A percentile compares a stretch with the other conserved stretches of the same genome.
Conservation (phyloP, 805 yeast species). For the Yarrowia phangngaensis region DNA sequence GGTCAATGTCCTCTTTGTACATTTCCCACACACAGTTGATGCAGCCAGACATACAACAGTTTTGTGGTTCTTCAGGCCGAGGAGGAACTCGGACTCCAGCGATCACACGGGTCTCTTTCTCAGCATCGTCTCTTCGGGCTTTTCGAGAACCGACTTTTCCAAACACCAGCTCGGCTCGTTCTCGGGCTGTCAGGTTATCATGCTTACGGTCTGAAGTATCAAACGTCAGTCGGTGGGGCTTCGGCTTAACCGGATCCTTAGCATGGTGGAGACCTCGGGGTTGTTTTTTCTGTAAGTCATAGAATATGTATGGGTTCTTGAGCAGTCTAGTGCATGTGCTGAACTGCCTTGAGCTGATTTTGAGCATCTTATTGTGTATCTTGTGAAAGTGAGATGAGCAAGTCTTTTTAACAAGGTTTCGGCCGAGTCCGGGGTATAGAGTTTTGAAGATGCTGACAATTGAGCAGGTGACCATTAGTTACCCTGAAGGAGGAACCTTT, state of each 20-base stretch:
- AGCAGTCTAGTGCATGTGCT: neutral
- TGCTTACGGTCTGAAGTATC: conserved; percentile 28
- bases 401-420: too few species aligned
- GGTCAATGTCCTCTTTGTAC: conserved; percentile 79
- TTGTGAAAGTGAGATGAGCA: too few species aligned
- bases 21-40: conserved; percentile 96
- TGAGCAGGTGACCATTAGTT: too few species aligned
- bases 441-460: too few species aligned
- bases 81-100: conserved; percentile 76
- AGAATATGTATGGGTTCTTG: conserved; percentile 34
- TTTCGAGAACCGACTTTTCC: conserved; percentile 40
- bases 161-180: conserved; percentile 35
- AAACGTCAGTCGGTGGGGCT: conserved; percentile 28
- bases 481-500: too few species aligned
- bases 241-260: neutral
- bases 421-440: too few species aligned
- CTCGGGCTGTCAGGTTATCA: conserved; percentile 28
- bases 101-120: conserved; percentile 39
- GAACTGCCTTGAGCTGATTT: too few species aligned
- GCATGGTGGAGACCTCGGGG: conserved; percentile 26
- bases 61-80: conserved; percentile 86
- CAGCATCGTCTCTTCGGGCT: conserved; percentile 36
- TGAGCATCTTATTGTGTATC: too few species aligned
- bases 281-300: conserved; percentile 32
- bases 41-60: conserved; percentile 97